Conservation (phyloP, 2,329 filamentous ascomycete genomes). For the Thermothelomyces thermophilus region DNA sequence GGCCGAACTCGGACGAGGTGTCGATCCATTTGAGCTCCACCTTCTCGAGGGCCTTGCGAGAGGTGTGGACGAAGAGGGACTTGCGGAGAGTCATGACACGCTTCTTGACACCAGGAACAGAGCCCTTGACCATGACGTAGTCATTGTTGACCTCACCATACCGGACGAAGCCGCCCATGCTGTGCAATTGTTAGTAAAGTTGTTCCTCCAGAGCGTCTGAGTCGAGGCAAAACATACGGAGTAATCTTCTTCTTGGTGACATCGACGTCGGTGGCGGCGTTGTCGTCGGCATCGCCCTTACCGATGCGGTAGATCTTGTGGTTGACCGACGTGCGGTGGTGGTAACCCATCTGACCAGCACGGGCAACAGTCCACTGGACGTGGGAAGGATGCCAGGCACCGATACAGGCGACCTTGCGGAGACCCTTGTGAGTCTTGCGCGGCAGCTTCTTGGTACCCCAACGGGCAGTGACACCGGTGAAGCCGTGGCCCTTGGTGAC, state of each 20-base stretch:
- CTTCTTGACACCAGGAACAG: conserved; percentile 98
- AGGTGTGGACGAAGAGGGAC: conserved; percentile 97
- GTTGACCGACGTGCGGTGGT: conserved; percentile 99
- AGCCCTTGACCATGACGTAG: conserved; percentile 95
- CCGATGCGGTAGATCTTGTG: conserved; percentile 99
- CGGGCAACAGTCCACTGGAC: conserved; percentile 99
- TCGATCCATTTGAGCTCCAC: conserved; percentile 99
- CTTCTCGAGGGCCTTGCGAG: conserved; percentile 94
- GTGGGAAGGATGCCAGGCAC: conserved; percentile 99
- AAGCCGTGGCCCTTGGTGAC: conserved; percentile 99
- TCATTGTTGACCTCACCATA: conserved; percentile 99
- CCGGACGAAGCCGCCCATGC: conserved; percentile 97
- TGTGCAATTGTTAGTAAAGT: conserved; percentile 33
- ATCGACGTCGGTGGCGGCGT: conserved; percentile 90
- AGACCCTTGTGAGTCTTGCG: conserved; percentile 99
- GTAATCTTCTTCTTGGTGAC: conserved; percentile 99
- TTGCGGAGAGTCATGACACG: conserved; percentile 97
- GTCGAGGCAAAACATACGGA: conserved; percentile 63
- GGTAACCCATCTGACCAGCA: conserved; percentile 99
- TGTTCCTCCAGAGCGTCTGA: neutral
- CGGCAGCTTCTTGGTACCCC: conserved; percentile 99
- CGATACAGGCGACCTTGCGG: conserved; percentile 99
- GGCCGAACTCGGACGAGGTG: conserved; percentile 98
- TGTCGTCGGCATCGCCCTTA: conserved; percentile 83
- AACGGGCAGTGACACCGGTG: conserved; percentile 93